These are phyloP conservation scores for Nakaseomyces glabratus DNA, from an alignment of 1,139 yeast genomes.

Conservation along the genomic window DNA sequence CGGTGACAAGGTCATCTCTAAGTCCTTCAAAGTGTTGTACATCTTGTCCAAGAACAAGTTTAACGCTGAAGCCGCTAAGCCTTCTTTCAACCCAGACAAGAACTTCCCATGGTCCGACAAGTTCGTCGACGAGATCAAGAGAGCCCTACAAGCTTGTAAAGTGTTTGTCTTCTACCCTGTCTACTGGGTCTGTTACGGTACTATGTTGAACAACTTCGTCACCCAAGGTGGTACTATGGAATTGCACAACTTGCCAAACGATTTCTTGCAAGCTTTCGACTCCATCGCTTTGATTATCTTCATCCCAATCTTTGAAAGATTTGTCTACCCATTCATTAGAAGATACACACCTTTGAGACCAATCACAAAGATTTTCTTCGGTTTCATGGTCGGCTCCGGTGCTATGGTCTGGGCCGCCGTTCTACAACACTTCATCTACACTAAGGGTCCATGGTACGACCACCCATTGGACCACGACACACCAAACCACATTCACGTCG, in stretches of 20 bases:
- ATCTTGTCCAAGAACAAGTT: constrained; percentile 43
- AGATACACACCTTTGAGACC: constrained; percentile 53
- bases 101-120: constrained; percentile 37
- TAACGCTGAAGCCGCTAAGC: constrained; percentile 47
- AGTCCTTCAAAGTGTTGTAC: constrained; percentile 43
- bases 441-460: constrained; percentile 69
- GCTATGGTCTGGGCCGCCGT: constrained; percentile 79
- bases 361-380: constrained; percentile 63
- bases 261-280: constrained; percentile 57
- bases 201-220: constrained; percentile 53
- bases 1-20: constrained; percentile 51
- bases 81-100: constrained; percentile 40
- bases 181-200: constrained; percentile 57
- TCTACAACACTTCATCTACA: constrained; percentile 65
- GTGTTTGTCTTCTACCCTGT: constrained; percentile 55
- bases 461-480: constrained; percentile 42
- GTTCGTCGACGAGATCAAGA: constrained; percentile 53
- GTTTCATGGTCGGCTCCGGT: constrained; percentile 61
- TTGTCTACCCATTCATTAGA: constrained; percentile 52
- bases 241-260: constrained; percentile 62
- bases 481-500: constrained; percentile 27
- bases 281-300: constrained; percentile 56
- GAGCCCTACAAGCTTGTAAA: constrained; percentile 51
- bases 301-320: constrained; percentile 54
- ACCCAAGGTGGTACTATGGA: constrained; percentile 62